Evolutionary conservation across 2,329 filamentous ascomycete species (phyloP), one percentile per base, ranked within the genome.

Genomic region (Penicillium expansum): DNA sequence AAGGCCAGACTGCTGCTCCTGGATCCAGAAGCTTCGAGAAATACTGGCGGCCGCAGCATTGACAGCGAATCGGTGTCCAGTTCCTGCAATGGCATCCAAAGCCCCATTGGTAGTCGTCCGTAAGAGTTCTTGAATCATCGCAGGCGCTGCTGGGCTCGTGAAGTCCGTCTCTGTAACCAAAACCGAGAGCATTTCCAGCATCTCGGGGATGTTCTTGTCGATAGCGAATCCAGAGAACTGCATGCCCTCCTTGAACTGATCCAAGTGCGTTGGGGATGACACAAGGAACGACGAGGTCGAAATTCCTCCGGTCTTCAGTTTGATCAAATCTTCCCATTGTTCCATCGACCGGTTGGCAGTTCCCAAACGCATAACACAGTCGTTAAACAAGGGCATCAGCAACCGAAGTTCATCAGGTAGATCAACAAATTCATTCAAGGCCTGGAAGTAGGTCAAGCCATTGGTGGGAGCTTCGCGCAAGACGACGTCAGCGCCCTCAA

Each of bases 381-480:
- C 92, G 14, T 90, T 92, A 71, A 97, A 97, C 0, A 99, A 79
- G 0, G 94, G 94, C 47, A 97, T 84, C 56, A 97, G 80, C 65
- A 90, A 82, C 51, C 94, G 85, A 51, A 97, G 82, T 61, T 97
- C 91, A 59, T 93, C 87, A 0, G 93, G 91, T 14, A 99, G 78
- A 59, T 89, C 85, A 43, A 90, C 83, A 53, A 97, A 80, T 0
- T 84, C 82, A 70, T 95, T 92, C 72, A 97, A 84, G 3, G 91
- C 92, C 57, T 92, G 88, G 79, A 99, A 96, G 72, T 99, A 99
- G 1, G 93, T 97, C 57, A 99, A 78, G 0, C 94, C 94, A 67
- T 99, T 99, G 0, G 94, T 99, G 2, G 91, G 90, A 8, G 92
- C 91, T 73, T 96, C 91, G 49, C 89, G 87, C 92, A 92, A 97